Conservation (phyloP, 2,329 filamentous ascomycete genomes). For the Alternaria angustiovoidea region DNA sequence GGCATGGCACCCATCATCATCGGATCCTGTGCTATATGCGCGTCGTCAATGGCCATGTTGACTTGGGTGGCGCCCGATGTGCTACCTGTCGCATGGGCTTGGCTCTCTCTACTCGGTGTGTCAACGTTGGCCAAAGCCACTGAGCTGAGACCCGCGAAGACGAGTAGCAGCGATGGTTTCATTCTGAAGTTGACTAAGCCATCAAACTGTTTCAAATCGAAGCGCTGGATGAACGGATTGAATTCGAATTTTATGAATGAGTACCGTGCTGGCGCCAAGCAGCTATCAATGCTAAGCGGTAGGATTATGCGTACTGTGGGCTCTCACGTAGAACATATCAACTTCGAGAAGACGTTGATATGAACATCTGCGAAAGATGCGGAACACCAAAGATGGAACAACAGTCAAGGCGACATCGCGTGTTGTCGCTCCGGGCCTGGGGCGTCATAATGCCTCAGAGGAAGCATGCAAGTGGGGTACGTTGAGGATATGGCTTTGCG, state of each 20-base stretch:
- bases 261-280: conserved; percentile 38
- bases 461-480: too few relatives aligned
- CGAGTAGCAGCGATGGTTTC: conserved; percentile 1
- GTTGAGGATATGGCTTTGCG: too few relatives aligned
- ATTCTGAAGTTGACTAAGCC: neutral
- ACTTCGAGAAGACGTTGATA: too few relatives aligned
- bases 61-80: neutral
- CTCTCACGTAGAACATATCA: neutral
- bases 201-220: neutral
- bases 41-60: neutral
- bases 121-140: neutral
- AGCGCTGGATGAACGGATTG: neutral
- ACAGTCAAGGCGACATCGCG: too few relatives aligned
- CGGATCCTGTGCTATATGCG: conserved; percentile 9
- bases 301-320: neutral
- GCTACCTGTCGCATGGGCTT: neutral
- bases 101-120: neutral
- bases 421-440: too few relatives aligned
- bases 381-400: too few relatives aligned
- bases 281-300: neutral
- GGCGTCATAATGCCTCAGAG: fast-evolving
- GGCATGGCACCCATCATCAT: conserved; percentile 24
- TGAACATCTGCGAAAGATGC: too few relatives aligned
- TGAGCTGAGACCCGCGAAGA: neutral
- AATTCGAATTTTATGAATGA: conserved; percentile 11